Evolutionary conservation across 75 land plant genomes (phyloP), one percentile per base, ranked within the genome.

Genomic region (Cryptomeria japonica): DNA sequence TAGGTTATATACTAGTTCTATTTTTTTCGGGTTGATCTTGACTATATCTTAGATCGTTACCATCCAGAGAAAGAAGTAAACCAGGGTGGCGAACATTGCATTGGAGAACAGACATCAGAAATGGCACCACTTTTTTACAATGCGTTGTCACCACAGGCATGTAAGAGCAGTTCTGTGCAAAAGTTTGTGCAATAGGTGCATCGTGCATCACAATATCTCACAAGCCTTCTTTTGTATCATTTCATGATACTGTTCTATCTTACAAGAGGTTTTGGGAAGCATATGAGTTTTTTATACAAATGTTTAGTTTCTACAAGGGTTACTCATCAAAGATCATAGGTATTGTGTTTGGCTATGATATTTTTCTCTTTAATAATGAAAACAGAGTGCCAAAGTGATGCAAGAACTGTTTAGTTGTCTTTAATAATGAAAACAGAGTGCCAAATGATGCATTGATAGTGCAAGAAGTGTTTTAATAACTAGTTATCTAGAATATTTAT

Each of bases 161-260:
- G n/a, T n/a, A n/a, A n/a, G n/a, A n/a, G n/a, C n/a, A n/a, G n/a
- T n/a, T n/a, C n/a, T n/a, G n/a, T n/a, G n/a, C 96, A 42, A 94
- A 97, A 91, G 99, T 98, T 82, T 84, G 94, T 36, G 99, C 97
- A 11, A 97, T 98, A 99, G 99, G 99, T 34, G 96, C 99, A 37
- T 95, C 98, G 72, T 98, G 99, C 88, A 98, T 98, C 51, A 98
- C 99, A 19, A 98, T 98, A 87, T 98, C 99, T 83, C 99, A 98
- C 86, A 93, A 97, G 13, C 99, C 99, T 82, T 96, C 99, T 22
- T 91, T 98, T 64, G 99, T 96, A 90, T 99, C 99, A 44, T 98
- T 98, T 92, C 99, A 98, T 92, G 99, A 97, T 90, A 91, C 96
- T 12, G 97, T 98, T 77, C 89, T 98, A 53, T n/a, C n/a, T n/a